Evolutionary conservation across 495 filamentous ascomycete species (phyloP), one percentile per base, ranked within the genome.

Genomic region (Copromyces sp.): DNA sequence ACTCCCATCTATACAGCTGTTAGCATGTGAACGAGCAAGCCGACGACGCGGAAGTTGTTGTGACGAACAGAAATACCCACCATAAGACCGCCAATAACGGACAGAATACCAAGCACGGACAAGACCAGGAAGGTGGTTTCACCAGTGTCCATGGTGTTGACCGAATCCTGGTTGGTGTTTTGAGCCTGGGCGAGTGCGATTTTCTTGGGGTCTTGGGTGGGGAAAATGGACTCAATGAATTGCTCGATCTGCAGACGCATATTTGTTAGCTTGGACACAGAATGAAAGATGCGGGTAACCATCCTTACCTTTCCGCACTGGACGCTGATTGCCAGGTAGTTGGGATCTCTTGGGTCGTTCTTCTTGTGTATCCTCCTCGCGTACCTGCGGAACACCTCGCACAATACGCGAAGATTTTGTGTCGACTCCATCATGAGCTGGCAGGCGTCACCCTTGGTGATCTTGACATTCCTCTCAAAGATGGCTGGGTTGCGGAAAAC

Each of bases 171-270:
- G n/a, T 77, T 47, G 41, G 69, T 41, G 70, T 76, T 74, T 68
- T 73, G 80, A 0, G 78, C 80, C 24, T 79, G 75, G 45, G 78
- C 53, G 9, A 78, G 72, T 32, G 75, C 73, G n/a, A 87, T 75
- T 39, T 81, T 80, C 77, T 86, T 86, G 41, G 84, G 81, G 68
- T 85, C 83, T 77, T 86, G 86, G 16, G 89, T 88, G 7, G 95
- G 95, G 89, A 94, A 99, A 77, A 99, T 91, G 8, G 89, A 88
- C 80, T 99, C 95, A 75, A 98, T 97, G 81, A 97, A 99, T 86
- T 97, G 93, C 79, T 99, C 95, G 69, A 98, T 93, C 94, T 98
- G 77, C 65, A 14, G 53, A 61, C 70, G 7, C 2, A 9, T 24
- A 24, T 32, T 45, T 69, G 69, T 79, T 53, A 76, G 70, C 38